Conservation (phyloP, 306 rosid species). For the Ormosia emarginata region DNA sequence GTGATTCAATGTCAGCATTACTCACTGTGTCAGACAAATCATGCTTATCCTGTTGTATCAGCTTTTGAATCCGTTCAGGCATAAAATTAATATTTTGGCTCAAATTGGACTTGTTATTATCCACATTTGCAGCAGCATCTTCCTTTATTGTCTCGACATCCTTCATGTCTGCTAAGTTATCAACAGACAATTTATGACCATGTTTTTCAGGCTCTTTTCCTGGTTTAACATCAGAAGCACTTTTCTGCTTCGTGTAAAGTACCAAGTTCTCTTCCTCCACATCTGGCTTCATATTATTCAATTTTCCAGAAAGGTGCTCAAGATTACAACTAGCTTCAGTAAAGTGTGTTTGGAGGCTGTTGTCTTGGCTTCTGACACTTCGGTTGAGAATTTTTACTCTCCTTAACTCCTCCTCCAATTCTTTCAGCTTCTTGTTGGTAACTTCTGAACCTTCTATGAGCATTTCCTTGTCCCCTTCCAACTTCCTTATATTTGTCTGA, state of each 20-base stretch:
- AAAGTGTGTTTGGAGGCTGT: constrained; percentile 51
- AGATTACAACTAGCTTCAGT: constrained; percentile 64
- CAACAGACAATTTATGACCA: background rate
- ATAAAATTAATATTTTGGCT: background rate
- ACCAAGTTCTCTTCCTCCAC: constrained; percentile 35
- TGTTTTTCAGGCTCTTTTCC: constrained; percentile 12
- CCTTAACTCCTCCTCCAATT: constrained; percentile 64
- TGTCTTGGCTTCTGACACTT: constrained; percentile 43
- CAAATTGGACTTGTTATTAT: constrained; percentile 20
- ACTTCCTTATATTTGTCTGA: constrained; percentile 40
- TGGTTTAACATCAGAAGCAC: constrained; percentile 21
- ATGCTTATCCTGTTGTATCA: constrained; percentile 26
- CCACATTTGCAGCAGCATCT: background rate
- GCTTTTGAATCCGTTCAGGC: constrained; percentile 26
- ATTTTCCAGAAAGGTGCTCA: constrained; percentile 58
- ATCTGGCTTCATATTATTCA: constrained; percentile 51
- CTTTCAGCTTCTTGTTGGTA: constrained; percentile 50
- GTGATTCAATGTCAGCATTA: constrained; percentile 35
- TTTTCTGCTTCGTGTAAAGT: constrained; percentile 32
- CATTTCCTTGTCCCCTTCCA: constrained; percentile 72
- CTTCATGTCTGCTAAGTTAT: constrained; percentile 12
- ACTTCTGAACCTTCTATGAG: constrained; percentile 50
- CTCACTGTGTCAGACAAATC: constrained; percentile 31
- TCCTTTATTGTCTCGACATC: constrained; percentile 11
- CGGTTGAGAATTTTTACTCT: constrained; percentile 48